Percentiles rank a stretch among this genome's conserved stretches.
Conservation (phyloP, 1,284 basidiomycete species). For the Fistulinella cinereoalba region DNA sequence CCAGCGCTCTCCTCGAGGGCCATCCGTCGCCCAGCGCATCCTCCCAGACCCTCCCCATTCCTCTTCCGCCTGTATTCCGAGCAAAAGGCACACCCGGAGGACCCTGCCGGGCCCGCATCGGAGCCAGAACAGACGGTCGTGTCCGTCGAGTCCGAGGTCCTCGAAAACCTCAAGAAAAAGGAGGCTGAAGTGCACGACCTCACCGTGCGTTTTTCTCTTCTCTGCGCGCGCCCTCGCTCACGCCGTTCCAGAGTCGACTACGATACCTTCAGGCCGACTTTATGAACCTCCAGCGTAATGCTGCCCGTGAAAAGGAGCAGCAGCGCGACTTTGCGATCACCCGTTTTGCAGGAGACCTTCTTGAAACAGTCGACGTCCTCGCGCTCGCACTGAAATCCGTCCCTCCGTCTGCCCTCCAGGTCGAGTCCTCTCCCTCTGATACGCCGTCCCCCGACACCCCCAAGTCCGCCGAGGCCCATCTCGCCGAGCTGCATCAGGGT, state of each 20-base stretch:
- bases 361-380: conserved; percentile 92
- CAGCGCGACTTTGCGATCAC: conserved; percentile 92
- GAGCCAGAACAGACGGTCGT: conserved; percentile 31
- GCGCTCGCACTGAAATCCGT: conserved; percentile 86
- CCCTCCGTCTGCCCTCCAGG: conserved; percentile 50
- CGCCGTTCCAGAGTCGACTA: conserved; percentile 61
- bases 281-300: conserved; percentile 90
- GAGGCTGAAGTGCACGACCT: conserved; percentile 72
- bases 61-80: conserved; percentile 52
- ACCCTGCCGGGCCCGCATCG: conserved; percentile 30
- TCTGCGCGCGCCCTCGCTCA: conserved; percentile 4
- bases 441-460: conserved; percentile 32
- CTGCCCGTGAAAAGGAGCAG: conserved; percentile 87
- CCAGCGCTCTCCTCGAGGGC: conserved; percentile 50
- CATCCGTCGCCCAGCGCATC: conserved; percentile 38
- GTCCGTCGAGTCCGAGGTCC: conserved; percentile 37
- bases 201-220: conserved; percentile 50
- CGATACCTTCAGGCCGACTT: conserved; percentile 93
- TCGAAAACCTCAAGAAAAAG: conserved; percentile 63
- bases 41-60: conserved; percentile 22
- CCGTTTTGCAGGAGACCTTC: conserved; percentile 86
- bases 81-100: conserved; percentile 33
- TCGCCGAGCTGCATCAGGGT: conserved; percentile 77
- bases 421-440: conserved; percentile 30
- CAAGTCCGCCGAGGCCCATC: conserved; percentile 58